phyloP scores from a whole-genome alignment of 768 basidiomycete species.

The Trametes cubensis region DNA sequence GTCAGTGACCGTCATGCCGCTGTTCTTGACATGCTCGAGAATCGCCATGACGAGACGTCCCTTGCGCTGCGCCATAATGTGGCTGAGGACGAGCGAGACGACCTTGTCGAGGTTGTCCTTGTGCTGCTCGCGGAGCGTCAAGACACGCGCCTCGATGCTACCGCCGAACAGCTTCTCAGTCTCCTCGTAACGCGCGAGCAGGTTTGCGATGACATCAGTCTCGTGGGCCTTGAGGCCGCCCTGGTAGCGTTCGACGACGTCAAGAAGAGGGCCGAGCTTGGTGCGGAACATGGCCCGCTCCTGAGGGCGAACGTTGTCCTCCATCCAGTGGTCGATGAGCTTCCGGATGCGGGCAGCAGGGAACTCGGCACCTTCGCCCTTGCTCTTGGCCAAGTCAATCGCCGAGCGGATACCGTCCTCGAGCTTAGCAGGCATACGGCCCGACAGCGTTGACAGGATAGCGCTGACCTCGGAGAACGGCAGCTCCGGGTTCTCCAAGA shows the following conservation, averaged over 20 bases:
- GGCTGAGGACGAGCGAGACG: constrained; percentile 84
- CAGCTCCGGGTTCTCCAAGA: constrained; percentile 82
- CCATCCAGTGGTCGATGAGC: constrained; percentile 80
- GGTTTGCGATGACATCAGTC: constrained; percentile 69
- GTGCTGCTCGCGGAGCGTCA: constrained; percentile 87
- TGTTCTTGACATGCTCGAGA: constrained; percentile 87
- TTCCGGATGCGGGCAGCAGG: constrained; percentile 87
- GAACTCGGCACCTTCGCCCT: constrained; percentile 81
- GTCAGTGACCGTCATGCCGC: constrained; percentile 73
- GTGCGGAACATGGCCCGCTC: constrained; percentile 81
- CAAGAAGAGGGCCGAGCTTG: constrained; percentile 69
- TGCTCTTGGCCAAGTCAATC: constrained; percentile 75
- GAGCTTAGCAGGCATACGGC: constrained; percentile 89
- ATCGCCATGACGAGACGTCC: constrained; percentile 83
- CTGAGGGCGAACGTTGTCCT: constrained; percentile 76
- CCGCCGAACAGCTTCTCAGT: constrained; percentile 95
- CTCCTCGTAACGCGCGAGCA: constrained; percentile 78
- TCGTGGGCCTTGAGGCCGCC: constrained; percentile 88
- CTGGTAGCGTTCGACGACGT: constrained; percentile 77
- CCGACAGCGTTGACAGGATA: constrained; percentile 85
- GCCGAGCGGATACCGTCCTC: constrained; percentile 82
- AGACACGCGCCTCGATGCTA: constrained; percentile 89
- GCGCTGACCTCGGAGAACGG: constrained; percentile 86
- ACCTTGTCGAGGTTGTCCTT: constrained; percentile 93
- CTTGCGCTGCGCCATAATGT: constrained; percentile 94